Conservation (phyloP, 805 yeast species). For the Kodamaea nitidulidarum region DNA sequence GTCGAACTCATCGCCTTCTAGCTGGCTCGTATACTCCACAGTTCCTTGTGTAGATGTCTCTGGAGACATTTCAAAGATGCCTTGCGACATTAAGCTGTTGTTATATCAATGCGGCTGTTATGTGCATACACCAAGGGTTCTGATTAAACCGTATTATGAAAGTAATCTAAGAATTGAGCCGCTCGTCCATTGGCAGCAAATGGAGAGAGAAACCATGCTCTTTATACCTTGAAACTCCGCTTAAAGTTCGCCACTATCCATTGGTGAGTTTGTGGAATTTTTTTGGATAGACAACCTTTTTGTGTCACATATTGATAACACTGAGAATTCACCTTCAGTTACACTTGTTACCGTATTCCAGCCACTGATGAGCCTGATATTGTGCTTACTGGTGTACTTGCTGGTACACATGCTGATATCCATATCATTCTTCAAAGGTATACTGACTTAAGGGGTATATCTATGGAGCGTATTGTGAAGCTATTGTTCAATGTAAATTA, state of each 20-base stretch:
- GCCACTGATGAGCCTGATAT: too few relatives aligned
- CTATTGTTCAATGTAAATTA: too few relatives aligned
- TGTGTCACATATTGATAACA: not conserved
- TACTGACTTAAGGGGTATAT: too few relatives aligned
- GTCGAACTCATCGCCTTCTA: conserved; percentile 4
- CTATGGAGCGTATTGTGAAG: too few relatives aligned
- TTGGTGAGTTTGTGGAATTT: not conserved
- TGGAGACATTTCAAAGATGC: conserved; percentile 9
- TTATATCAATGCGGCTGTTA: not conserved
- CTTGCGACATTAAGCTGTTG: conserved; percentile 10
- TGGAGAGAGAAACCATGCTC: too few relatives aligned
- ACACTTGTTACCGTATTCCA: too few relatives aligned
- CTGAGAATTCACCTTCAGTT: not conserved
- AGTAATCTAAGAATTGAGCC: too few relatives aligned
- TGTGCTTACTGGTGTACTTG: too few relatives aligned
- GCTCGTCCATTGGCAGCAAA: too few relatives aligned
- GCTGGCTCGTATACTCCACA: not conserved
- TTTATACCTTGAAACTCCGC: not conserved
- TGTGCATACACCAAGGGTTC: not conserved
- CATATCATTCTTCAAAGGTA: too few relatives aligned
- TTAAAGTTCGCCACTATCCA: conserved; percentile 1
- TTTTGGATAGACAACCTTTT: not conserved
- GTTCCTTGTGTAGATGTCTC: conserved; percentile 6
- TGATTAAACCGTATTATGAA: too few relatives aligned
- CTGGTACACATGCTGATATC: too few relatives aligned